Evolutionary conservation across 768 basidiomycete species (phyloP).

Genomic region (Termitomyces sp.): DNA sequence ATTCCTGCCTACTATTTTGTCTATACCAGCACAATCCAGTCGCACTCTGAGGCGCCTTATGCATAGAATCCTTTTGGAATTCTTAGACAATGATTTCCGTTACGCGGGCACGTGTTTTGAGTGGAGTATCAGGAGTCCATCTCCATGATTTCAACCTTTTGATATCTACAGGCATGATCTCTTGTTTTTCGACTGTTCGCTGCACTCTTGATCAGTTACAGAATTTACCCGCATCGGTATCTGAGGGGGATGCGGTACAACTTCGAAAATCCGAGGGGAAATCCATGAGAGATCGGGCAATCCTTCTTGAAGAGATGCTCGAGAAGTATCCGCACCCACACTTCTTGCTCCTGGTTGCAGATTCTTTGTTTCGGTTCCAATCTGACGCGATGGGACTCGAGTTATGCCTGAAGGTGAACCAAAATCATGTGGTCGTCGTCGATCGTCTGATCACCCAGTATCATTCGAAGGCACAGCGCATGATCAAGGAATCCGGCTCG

Average conservation of each 20-base stretch:
- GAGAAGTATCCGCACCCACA: background rate
- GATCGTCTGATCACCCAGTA: background rate
- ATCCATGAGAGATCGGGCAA: background rate
- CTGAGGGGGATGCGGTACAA: background rate
- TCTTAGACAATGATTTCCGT: too few species aligned
- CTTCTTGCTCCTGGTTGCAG: background rate
- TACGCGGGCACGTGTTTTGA: too few species aligned
- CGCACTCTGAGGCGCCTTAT: too few species aligned
- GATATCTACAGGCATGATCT: background rate
- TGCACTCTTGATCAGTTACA: background rate
- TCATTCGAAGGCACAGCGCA: background rate
- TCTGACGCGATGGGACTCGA: background rate
- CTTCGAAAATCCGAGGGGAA: background rate
- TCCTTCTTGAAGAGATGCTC: conserved; percentile 1
- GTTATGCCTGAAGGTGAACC: background rate
- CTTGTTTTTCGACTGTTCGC: background rate
- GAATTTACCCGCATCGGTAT: background rate
- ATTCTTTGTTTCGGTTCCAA: background rate
- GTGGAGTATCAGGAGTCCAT: too few species aligned
- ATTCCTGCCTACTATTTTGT: too few species aligned
- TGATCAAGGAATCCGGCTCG: background rate
- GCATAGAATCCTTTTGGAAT: too few species aligned
- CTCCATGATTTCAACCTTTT: too few species aligned
- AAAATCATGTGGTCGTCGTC: background rate
- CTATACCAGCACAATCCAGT: too few species aligned